Base-by-base conservation (phyloP, 495 filamentous ascomycete genomes). In the Lophium mytilinum region DNA sequence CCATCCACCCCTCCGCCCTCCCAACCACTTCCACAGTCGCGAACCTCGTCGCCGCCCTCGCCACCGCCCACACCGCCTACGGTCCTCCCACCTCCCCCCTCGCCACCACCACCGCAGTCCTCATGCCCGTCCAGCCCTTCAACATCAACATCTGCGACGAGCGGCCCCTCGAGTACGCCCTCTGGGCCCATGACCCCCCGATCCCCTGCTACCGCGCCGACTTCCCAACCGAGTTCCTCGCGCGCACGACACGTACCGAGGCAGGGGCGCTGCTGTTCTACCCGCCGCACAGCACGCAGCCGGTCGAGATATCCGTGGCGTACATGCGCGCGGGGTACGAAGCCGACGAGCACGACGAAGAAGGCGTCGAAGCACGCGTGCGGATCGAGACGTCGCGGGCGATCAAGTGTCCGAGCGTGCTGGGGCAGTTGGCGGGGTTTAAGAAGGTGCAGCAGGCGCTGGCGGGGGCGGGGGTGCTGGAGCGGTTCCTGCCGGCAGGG, bases 141-240 rank as follows among this genome's bases (percentile, higher is more conserved):
- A 66, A 66, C 57, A 58, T 64, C 57, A 66, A 66, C 37, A 52
- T 66, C 21, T 64, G 57, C 11, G 64, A 66, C 48, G 64, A 66
- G 40, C 52, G 64, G 33, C 64, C 64, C 6, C 46, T 66, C 10
- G 64, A 66, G 41, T 60, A 64, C 47, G 51, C 35, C n/a, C 55
- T 66, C 6, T 58, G 63, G 54, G 50, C 64, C 10, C 37, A 10
- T 1, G 39, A 46, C 12, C 43, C 43, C 1, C 9, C 24, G 1
- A 41, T 66, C 15, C 62, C 64, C 1, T 53, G 47, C 47, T 64
- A 53, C 39, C 40, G 64, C 21, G 50, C 49, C 53, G 48, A 54
- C 8, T 66, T 57, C 40, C 50, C 62, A 37, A 30, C 18, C 6
- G 56, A 56, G 7, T 15, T 66, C n/a, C 21, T 61, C n/a, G 21